Base-by-base conservation (phyloP, 768 basidiomycete species). In the Holtermanniella nyarrowii region DNA sequence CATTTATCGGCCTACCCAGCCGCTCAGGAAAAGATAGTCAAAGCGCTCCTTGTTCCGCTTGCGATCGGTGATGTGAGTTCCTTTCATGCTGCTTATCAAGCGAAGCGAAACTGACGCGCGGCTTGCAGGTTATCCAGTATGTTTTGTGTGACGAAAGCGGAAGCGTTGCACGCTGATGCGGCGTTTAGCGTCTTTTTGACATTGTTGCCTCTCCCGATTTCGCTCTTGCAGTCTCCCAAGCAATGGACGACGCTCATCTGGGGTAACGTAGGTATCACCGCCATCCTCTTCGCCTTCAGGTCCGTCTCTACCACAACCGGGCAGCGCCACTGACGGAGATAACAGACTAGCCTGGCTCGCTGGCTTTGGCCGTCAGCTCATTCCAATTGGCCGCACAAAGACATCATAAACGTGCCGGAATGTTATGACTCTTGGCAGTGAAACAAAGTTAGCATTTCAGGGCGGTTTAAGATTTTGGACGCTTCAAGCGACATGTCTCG, bases 211-310 rank as follows among this genome's bases (percentile, higher is more conserved):
- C 39, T 72, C 13, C 70, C 68, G 3, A 41, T 58, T 12, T 59
- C 60, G 4, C 52, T 64, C 20, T 47, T 68, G 18, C 27, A 58
- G 48, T 52, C 57, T 0, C 61, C 66, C 10, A 39, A 43, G 1
- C 46, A 55, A 14, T 72, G 70, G 70, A 68, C 68, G 3, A 40
- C 45, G 14, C 25, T 69, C 22, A 45, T 69, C 4, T 61, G 67
- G 55, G 66, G 66, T 1, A 71, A 69, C 40, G 55, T 69, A 0
- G 57, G 58, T 42, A 62, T 71, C 49, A 69, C 70, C 3, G 20
- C 53, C 2, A 41, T 49, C 27, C 47, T 69, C 16, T 71, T 72
- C 46, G n/a, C 55, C 20, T 52, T 54, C 26, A 51, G 60, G 57
- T 53, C 14, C 26, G 59, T 37, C 31, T 37, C 31, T 7, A 16